Conservation (phyloP, 2,329 filamentous ascomycete species). For the Neocatenulostroma microsporum region DNA sequence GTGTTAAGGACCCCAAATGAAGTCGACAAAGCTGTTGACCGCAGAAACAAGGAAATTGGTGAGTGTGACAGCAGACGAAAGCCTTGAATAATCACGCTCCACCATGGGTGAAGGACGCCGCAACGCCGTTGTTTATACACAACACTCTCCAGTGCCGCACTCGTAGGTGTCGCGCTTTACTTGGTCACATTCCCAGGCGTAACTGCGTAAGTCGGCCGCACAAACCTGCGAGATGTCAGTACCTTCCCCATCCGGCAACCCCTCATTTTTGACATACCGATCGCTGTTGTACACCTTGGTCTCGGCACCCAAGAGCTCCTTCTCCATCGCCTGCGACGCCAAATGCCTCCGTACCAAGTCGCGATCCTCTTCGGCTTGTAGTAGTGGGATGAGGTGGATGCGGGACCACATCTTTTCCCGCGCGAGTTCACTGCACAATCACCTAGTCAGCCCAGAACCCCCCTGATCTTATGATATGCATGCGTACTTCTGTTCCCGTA, state of each 20-base stretch:
- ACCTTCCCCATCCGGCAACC: not conserved
- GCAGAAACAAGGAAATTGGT: no score
- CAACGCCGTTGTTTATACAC: constrained; percentile 2
- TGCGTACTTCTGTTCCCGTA: constrained; percentile 85
- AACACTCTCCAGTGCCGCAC: not conserved
- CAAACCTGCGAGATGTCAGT: constrained; percentile 50
- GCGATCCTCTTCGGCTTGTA: constrained; percentile 94
- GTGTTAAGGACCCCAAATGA: no score
- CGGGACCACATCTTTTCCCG: constrained; percentile 98
- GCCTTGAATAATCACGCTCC: not conserved
- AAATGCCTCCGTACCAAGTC: constrained; percentile 82
- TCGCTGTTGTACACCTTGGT: constrained; percentile 81
- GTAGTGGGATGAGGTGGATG: constrained; percentile 85
- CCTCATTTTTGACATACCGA: constrained; percentile 45
- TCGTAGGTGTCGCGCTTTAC: constrained; percentile 32
- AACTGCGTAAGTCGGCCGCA: constrained; percentile 71
- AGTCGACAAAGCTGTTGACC: no score
- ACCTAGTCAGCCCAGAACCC: no score
- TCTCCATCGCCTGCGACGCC: constrained; percentile 83
- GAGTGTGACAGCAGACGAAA: not conserved
- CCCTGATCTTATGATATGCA: no score
- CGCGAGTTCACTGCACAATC: constrained; percentile 79
- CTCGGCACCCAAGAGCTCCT: constrained; percentile 78
- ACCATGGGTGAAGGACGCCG: not conserved
- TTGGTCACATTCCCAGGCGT: constrained; percentile 56